phyloP scores from a whole-genome alignment of 2,329 filamentous ascomycete genomes.

The Graphiopsis chlorocephala region DNA sequence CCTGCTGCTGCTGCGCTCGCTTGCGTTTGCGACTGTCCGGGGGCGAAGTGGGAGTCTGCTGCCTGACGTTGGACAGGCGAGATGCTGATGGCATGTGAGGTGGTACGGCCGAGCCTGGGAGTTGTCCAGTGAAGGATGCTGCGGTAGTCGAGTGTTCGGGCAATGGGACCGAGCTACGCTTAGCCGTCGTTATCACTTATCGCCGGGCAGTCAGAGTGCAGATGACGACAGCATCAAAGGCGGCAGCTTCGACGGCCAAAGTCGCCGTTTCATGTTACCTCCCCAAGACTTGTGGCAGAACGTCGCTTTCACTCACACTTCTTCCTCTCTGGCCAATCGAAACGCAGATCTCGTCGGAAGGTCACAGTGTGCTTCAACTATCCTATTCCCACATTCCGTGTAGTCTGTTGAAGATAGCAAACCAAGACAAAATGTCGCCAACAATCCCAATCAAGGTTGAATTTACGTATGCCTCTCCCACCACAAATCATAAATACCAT shows the following conservation, averaged over 20 bases:
- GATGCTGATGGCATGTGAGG: conserved; percentile 11
- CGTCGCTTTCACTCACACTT: neutral
- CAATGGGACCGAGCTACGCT: neutral
- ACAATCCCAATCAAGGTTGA: conserved; percentile 65
- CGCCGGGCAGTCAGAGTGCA: neutral
- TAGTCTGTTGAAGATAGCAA: neutral
- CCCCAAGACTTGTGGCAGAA: neutral
- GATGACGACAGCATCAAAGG: neutral
- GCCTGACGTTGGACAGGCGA: conserved; percentile 4
- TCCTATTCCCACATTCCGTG: neutral
- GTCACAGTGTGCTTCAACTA: neutral
- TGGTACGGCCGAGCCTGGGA: too few species aligned
- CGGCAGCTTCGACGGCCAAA: neutral
- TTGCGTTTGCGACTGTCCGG: conserved; percentile 27
- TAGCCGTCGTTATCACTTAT: neutral
- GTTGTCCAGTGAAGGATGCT: neutral
- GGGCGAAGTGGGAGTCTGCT: conserved; percentile 15
- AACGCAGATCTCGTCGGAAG: neutral
- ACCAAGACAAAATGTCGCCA: conserved; percentile 20
- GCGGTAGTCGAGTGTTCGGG: neutral
- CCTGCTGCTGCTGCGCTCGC: conserved; percentile 16
- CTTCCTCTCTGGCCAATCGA: neutral
- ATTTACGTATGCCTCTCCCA: conserved; percentile 58
- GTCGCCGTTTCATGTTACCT: neutral
- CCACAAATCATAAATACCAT: conserved; percentile 19